Evolutionary conservation across 1,139 yeast species (phyloP), one percentile per base, ranked within the genome.

Genomic region (Yamadazyma blattariae): DNA sequence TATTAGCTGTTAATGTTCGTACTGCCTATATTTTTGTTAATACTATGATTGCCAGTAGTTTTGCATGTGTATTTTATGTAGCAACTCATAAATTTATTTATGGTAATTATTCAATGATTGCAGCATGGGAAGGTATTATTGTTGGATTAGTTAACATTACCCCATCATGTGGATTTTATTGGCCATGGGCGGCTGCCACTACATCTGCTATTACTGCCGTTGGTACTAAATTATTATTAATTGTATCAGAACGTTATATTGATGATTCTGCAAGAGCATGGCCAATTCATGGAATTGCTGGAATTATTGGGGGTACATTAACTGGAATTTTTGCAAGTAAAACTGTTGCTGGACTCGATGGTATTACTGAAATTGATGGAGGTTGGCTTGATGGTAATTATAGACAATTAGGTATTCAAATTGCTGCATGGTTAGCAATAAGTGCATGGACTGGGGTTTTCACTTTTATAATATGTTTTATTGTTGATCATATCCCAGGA

Each of bases 231-330:
- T 77, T 76, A 56, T 95, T 92, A 26, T 85, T 79, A 41, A 92
- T 84, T 59, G 62, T 89, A 52, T 90, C 90, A 71, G 64, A 68
- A 50, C 58, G 89, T 41, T 74, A 72, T 38, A 87, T 90, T 50
- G 98, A 92, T 59, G 97, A 90, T 56, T 96, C 97, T 69, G 74
- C 89, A 69, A 96, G 89, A 61, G 95, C 89, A 36, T 90, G 86
- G 67, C 87, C 96, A 19, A 68, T 88, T 40, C 97, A 90, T 62
- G 97, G 96, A 49, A 81, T 90, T 46, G 97, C 97, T 57, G 97
- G 97, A 36, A 79, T 85, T 50, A 71, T 77, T 47, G 97, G 97
- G 34, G 82, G 89, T 22, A 69, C 83, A 19, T 63, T 87, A 62
- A 89, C 97, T 26, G 97, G 96, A 52, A 71, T 90, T 45, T 90